Percentiles rank a stretch among this genome's conserved stretches.
Conservation (phyloP, 1,284 basidiomycete genomes). For the Pisolithus thermaeus region DNA sequence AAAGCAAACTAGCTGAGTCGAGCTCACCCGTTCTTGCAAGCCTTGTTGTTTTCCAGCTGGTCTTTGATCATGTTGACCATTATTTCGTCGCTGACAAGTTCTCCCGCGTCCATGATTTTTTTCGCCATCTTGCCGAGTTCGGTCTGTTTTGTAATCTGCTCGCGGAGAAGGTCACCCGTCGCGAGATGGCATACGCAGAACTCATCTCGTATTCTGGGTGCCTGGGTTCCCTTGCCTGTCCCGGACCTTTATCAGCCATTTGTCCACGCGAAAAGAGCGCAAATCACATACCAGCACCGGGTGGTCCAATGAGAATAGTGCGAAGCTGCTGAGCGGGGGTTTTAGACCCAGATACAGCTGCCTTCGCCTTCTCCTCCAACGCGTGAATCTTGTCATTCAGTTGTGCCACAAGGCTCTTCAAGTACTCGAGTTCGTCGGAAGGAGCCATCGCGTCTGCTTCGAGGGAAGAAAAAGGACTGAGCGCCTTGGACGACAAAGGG, state of each 20-base stretch:
- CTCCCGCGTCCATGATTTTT: constrained; percentile 96
- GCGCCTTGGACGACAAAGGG: too few species aligned
- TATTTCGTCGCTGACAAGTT: constrained; percentile 93
- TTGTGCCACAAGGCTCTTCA: constrained; percentile 82
- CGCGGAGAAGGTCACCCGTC: constrained; percentile 97
- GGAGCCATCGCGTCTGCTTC: constrained; percentile 42
- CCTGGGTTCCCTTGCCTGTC: constrained; percentile 95
- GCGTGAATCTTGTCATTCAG: constrained; percentile 73
- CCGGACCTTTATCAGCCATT: background rate
- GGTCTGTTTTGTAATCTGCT: constrained; percentile 88
- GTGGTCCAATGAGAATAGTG: constrained; percentile 92
- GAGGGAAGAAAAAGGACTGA: too few species aligned
- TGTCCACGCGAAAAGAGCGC: background rate
- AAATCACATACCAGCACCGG: constrained; percentile 80
- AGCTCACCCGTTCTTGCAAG: constrained; percentile 88
- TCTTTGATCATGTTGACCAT: constrained; percentile 98
- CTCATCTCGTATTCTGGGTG: constrained; percentile 86
- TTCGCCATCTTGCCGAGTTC: constrained; percentile 88
- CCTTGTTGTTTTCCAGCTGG: constrained; percentile 90
- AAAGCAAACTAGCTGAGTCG: constrained; percentile 6
- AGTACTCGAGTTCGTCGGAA: constrained; percentile 77
- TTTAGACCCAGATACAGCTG: constrained; percentile 36
- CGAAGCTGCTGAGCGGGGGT: constrained; percentile 79
- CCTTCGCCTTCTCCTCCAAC: constrained; percentile 64
- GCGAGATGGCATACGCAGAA: constrained; percentile 98